phyloP scores from a whole-genome alignment of 805 yeast genomes.

The Candida incommunis region DNA sequence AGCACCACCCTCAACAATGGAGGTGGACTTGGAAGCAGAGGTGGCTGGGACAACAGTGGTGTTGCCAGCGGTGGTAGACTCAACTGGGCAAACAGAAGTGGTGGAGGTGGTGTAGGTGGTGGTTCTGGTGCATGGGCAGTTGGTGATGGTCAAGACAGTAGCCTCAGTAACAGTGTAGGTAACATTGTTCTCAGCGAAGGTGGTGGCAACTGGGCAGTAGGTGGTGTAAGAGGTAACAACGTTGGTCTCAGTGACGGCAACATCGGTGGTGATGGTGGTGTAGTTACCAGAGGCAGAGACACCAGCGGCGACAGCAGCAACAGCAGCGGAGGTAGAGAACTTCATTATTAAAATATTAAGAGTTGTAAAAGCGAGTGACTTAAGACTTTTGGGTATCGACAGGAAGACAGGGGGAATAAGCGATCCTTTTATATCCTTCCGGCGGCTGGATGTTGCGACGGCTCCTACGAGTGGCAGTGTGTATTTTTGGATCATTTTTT shows the following conservation, averaged over 20 bases:
- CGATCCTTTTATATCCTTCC: background rate
- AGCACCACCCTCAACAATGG: constrained; percentile 11
- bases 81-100: constrained; percentile 1
- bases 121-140: constrained; percentile 8
- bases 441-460: background rate
- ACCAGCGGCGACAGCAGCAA: constrained; percentile 2
- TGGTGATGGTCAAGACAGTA: constrained; percentile 59
- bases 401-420: background rate
- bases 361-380: constrained; percentile 1
- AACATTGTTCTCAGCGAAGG: constrained; percentile 42
- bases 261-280: constrained; percentile 2
- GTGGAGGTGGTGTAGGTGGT: constrained; percentile 5
- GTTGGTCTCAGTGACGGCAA: constrained; percentile 2
- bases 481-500: background rate
- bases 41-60: constrained; percentile 2
- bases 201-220: constrained; percentile 62
- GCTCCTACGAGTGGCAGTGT: background rate
- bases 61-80: background rate
- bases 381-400: background rate
- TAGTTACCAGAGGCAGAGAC: constrained; percentile 2
- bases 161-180: constrained; percentile 59
- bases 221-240: constrained; percentile 38
- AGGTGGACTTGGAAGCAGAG: constrained; percentile 7
- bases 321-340: constrained; percentile 1
- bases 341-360: background rate